Conservation (phyloP, 2,329 filamentous ascomycete species). For the Fusarium sp. region DNA sequence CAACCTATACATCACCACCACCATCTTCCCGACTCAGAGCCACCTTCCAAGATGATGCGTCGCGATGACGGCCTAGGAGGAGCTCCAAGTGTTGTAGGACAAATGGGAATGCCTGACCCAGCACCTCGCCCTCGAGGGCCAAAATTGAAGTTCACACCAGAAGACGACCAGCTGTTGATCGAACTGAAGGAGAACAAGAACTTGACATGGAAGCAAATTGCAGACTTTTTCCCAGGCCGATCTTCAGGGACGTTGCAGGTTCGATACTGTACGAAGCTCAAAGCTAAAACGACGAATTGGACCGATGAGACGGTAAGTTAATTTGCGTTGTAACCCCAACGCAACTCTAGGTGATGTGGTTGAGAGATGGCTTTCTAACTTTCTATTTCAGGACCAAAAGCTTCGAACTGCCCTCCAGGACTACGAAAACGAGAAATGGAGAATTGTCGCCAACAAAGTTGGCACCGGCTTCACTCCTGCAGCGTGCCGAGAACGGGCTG, state of each 20-base stretch:
- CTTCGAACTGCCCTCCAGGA: constrained; percentile 81
- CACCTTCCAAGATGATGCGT: constrained; percentile 74
- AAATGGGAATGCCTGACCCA: constrained; percentile 86
- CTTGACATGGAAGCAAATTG: constrained; percentile 97
- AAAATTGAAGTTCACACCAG: constrained; percentile 92
- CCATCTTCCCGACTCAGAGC: constrained; percentile 78
- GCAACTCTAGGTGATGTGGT: neutral
- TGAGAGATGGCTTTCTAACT: constrained; percentile 11
- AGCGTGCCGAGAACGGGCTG: constrained; percentile 84
- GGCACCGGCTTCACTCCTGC: constrained; percentile 89
- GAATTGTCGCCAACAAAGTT: constrained; percentile 89
- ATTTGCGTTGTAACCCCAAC: neutral
- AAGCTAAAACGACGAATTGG: constrained; percentile 94
- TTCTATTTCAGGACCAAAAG: constrained; percentile 73
- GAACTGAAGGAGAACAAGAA: constrained; percentile 95
- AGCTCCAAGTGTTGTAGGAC: constrained; percentile 86
- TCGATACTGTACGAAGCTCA: constrained; percentile 93
- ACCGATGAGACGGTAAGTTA: constrained; percentile 86
- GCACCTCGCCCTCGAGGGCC: constrained; percentile 84
- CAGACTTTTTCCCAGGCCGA: constrained; percentile 92
- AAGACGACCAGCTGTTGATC: constrained; percentile 88
- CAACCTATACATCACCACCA: constrained; percentile 82
- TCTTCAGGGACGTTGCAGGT: constrained; percentile 93
- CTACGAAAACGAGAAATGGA: constrained; percentile 93
- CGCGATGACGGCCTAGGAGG: constrained; percentile 67